These are phyloP conservation scores for Colletotrichum zoysiae DNA, from an alignment of 2,329 filamentous ascomycete genomes.

Conservation along the genomic window DNA sequence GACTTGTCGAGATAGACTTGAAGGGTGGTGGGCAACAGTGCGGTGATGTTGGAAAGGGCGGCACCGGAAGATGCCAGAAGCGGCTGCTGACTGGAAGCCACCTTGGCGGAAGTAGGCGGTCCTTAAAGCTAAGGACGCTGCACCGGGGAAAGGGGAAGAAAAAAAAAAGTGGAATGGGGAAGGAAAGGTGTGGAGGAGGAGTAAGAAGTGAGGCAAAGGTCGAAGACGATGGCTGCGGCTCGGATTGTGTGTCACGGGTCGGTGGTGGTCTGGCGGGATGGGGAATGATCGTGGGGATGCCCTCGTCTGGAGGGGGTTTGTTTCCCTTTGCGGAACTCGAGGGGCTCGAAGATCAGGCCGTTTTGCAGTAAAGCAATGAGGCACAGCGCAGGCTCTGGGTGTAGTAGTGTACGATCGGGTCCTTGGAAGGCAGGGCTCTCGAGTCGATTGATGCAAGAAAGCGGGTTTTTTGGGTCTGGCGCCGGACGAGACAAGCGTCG, in stretches of 20 bases:
- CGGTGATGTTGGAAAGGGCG: constrained; percentile 71
- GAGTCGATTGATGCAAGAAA: constrained; percentile 15
- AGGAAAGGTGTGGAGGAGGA: constrained; percentile 30
- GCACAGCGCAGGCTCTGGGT: background rate
- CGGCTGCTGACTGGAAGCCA: constrained; percentile 71
- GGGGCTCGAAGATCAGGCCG: constrained; percentile 39
- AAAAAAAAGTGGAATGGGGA: constrained; percentile 16
- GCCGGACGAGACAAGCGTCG: constrained; percentile 23
- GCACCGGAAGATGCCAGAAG: constrained; percentile 73
- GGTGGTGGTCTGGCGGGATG: constrained; percentile 20
- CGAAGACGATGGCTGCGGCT: constrained; percentile 15
- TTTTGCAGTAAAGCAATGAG: constrained; percentile 26
- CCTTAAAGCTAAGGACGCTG: constrained; percentile 44
- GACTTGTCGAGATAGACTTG: constrained; percentile 68
- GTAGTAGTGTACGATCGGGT: background rate
- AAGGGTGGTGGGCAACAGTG: constrained; percentile 60
- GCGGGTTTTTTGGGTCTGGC: constrained; percentile 14
- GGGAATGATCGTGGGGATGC: constrained; percentile 36
- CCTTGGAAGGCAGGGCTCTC: constrained; percentile 8
- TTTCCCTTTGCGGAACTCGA: constrained; percentile 21
- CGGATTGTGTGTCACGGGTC: constrained; percentile 11
- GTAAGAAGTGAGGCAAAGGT: constrained; percentile 41
- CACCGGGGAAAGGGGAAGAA: constrained; percentile 7
- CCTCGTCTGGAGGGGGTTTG: constrained; percentile 33
- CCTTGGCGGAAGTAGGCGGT: constrained; percentile 61